Conservation (phyloP, 169 alveolate species). For the Cryptosporidium sp. region DNA sequence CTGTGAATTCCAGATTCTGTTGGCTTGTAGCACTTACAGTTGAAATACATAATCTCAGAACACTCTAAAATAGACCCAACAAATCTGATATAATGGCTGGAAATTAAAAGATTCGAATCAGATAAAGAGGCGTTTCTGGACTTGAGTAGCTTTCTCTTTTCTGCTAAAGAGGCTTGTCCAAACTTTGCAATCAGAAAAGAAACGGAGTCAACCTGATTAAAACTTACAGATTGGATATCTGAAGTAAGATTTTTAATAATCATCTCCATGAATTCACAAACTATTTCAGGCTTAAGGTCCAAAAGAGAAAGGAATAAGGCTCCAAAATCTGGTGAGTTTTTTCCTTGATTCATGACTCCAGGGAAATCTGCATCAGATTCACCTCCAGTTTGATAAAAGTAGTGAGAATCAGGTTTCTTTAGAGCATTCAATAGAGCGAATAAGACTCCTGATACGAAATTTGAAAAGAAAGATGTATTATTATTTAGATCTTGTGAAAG, state of each 20-base stretch:
- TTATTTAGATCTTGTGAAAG: background rate
- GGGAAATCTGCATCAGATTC: constrained; percentile 3
- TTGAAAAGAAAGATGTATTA: constrained; percentile 11
- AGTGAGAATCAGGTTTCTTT: constrained; percentile 8
- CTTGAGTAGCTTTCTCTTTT: constrained; percentile 4
- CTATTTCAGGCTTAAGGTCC: constrained; percentile 49
- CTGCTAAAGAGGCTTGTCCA: constrained; percentile 46
- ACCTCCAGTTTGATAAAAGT: constrained; percentile 6
- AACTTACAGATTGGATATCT: constrained; percentile 27
- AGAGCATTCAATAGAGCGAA: constrained; percentile 17
- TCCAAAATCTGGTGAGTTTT: constrained; percentile 13
- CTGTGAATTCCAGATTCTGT: constrained; percentile 33
- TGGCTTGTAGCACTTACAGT: constrained; percentile 42
- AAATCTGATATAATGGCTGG: constrained; percentile 12
- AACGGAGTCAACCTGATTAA: constrained; percentile 41
- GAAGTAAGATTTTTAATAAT: constrained; percentile 10
- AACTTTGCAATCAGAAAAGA: constrained; percentile 35
- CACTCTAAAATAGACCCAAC: constrained; percentile 11
- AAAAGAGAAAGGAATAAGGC: constrained; percentile 33
- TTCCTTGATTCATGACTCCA: background rate
- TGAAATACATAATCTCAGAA: constrained; percentile 7
- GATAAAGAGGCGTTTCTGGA: background rate
- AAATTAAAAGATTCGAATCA: background rate
- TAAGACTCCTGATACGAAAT: constrained; percentile 10
- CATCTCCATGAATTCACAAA: constrained; percentile 57